Evolutionary conservation across 2,329 filamentous ascomycete genomes (phyloP), one percentile per base, ranked within the genome.

Genomic region (Colletotrichum sp.): DNA sequence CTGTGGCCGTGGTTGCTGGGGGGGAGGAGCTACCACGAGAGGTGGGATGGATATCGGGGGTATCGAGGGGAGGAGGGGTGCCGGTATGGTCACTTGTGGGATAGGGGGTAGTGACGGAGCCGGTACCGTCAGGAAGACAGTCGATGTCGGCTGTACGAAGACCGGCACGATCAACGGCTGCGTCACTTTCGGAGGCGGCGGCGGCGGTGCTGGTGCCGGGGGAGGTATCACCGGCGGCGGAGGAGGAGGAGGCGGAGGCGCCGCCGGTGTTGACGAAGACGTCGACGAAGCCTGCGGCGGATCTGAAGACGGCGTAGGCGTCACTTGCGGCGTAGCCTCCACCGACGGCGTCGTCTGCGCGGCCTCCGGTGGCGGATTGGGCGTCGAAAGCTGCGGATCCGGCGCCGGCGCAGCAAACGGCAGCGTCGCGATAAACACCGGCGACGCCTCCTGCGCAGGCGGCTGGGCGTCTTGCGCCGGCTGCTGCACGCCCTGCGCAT

Each of bases 351-450:
- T 30, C 21, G 48, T 24, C 66, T 68, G 52, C 32, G 21, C 32
- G 2, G 32, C 21, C 16, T 39, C 21, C 1, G 72, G 60, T 1
- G 72, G 36, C 8, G 48, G 5, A 21, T 59, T 21, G 1, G 67
- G n/a, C 15, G 61, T 55, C 7, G 68, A 34, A 1, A 26, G 10
- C 26, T 30, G 30, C 30, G 43, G 57, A 30, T 73, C 73, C 26
- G 43, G 16, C 18, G 21, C 24, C 6, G 73, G 39, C 15, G 70
- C 57, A 26, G 28, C 70, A 7, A 73, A 48, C 3, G 73, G 73
- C 10, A 75, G 70, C 57, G 70, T 64, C n/a, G 73, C 65, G 43
- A 75, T 75, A 59, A 75, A 75, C 7, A 60, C 70, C 1, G 64
- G 70, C 8, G 73, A 12, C 4, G 70, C 32, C 1, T 75, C 64